Base-by-base conservation (phyloP, 2,329 filamentous ascomycete genomes). In the Aspergillus niger region DNA sequence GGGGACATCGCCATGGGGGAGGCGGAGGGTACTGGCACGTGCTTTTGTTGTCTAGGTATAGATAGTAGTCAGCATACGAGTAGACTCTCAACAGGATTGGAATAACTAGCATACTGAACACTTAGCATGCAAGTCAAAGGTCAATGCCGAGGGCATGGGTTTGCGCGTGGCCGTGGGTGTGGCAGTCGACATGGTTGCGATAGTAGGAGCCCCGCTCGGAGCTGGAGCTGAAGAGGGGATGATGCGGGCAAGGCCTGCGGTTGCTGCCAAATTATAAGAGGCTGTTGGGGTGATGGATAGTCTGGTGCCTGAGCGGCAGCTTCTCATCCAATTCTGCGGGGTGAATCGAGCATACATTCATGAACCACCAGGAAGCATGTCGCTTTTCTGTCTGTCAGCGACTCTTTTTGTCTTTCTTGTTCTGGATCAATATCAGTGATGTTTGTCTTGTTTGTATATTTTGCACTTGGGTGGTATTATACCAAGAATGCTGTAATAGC, bases 1-100 rank as follows among this genome's bases (percentile, higher is more conserved):
- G 69, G 90, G 86, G 26, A 99, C 93, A 1, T 89, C 84, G 60
- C 95, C 95, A 86, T 99, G 96, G 54, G 95, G 94, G 26, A 99
- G 87, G 51, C 89, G 90, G 57, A 99, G 83, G 61, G 87, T 88
- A 56, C 95, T 95, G 53, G 95, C 95, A 67, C 95, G 90, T 26
- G 95, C 95, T 82, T 94, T 92, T 10, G 94, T 98, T 52, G 92
- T 96, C 94, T 98, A 58, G 59, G 8, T 51, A 39, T 20, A 20
- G 22, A 22, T 32, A 36, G 48, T 22, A 39, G 59, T 64, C 32
- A 53, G 36, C 26, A 11, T 50, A 53, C 28, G 15, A 24, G n/a
- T 24, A 26, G 30, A 1, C 28, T 28, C n/a, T 28, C n/a, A 32
- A 28, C 20, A 10, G 20, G 7, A 44, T 15, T 26, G 51, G 26